Evolutionary conservation across 108 stramenopile species (phyloP), one percentile per base, ranked within the genome.

Genomic region (Nannochloropsis gaditana): DNA sequence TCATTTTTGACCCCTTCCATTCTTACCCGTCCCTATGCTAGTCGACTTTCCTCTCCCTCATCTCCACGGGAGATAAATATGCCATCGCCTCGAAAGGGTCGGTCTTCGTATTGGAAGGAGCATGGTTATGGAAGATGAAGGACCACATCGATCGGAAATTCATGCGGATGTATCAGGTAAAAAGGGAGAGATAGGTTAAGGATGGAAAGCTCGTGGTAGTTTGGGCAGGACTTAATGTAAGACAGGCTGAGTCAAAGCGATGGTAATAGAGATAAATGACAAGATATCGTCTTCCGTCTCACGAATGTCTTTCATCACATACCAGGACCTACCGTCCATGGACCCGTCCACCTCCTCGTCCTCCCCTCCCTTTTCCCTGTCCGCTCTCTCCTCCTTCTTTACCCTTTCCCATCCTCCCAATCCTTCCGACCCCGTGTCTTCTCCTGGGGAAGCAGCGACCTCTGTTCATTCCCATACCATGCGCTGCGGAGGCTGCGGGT

Each of bases 401-500:
- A 15, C 47, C 1, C 47, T 1, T 50, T 50, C 11, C 15, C 47
- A 15, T 1, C 47, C 11, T 50, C 47, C 11, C 15, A 11, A 10
- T 50, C 47, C 47, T 1, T 15, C 47, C 15, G 11, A 15, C 1
- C 47, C 15, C 0, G 11, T 0, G 47, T 15, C 47, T 50, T 1
- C 47, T 50, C 84, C 19, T 86, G 42, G 79, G 79, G 11, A 44
- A 44, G 4, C 87, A 79, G n/a, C 83, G 84, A 11, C 47, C 47
- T 50, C 47, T 1, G 11, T 50, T 11, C 15, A 50, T 50, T 50
- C 47, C 10, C 47, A 50, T 50, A 81, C 82, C 17, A 93, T 93
- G 92, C 85, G 93, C n/a, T 93, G 93, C 85, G 92, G 93, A 15
- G 93, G 93, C 8, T 93, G 93, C 85, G 93, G 93, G 17, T 90